Evolutionary conservation across 306 rosid species (phyloP).

Genomic region (Quercus alba): DNA sequence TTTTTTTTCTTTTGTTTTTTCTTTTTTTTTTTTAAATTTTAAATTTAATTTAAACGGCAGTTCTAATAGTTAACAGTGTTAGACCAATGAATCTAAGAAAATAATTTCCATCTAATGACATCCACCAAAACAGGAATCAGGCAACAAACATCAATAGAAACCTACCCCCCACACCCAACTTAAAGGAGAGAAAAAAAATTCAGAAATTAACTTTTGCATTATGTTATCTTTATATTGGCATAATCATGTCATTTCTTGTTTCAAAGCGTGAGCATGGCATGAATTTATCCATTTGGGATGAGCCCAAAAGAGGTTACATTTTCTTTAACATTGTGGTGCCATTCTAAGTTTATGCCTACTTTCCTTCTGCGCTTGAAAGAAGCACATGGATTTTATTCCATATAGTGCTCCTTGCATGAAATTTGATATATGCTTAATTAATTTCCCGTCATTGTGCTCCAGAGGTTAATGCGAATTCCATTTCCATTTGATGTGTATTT

Average conservation of each 20-base stretch:
- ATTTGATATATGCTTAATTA: background rate
- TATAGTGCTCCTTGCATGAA: background rate
- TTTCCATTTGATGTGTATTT: conserved; percentile 13
- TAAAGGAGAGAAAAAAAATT: background rate
- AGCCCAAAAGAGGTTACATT: background rate
- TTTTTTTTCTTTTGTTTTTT: no score
- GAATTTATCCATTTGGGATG: background rate
- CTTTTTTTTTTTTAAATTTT: no score
- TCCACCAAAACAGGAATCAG: no score
- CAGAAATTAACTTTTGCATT: background rate
- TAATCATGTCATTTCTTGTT: background rate
- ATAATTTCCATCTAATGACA: no score
- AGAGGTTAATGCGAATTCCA: conserved; percentile 1
- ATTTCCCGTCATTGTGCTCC: background rate
- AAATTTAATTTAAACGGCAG: no score
- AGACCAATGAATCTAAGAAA: no score
- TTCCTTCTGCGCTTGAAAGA: background rate
- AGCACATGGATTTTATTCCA: background rate
- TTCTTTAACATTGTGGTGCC: background rate
- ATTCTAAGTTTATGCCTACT: background rate
- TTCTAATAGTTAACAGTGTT: no score
- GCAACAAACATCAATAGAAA: no score
- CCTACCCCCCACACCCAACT: no score
- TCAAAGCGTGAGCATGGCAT: background rate
- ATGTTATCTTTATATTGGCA: background rate